These are phyloP conservation scores for Trichoderma lentiforme DNA, from an alignment of 2,329 filamentous ascomycete genomes.

Conservation along the genomic window DNA sequence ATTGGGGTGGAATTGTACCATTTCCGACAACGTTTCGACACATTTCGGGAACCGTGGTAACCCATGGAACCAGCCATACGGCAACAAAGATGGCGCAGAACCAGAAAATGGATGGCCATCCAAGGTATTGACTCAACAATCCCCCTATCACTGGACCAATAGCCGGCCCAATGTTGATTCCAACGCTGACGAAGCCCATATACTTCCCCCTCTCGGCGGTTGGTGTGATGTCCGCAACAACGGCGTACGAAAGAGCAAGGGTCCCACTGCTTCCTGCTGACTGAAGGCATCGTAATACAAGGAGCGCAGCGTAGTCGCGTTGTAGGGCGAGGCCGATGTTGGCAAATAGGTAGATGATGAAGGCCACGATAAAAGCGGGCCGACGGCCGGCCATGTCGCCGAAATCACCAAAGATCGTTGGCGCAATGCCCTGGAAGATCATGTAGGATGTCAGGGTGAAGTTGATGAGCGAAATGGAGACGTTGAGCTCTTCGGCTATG, in stretches of 20 bases:
- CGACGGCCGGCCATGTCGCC: slow-evolving; percentile 58
- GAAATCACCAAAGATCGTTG: slow-evolving; percentile 59
- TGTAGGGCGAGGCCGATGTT: slow-evolving; percentile 60
- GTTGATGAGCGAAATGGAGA: slow-evolving; percentile 43
- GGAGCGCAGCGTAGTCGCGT: slow-evolving; percentile 53
- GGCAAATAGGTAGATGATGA: slow-evolving; percentile 55
- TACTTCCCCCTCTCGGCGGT: slow-evolving; percentile 69
- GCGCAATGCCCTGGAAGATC: slow-evolving; percentile 61
- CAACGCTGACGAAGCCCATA: slow-evolving; percentile 63
- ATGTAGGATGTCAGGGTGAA: slow-evolving; percentile 58
- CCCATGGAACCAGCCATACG: slow-evolving; percentile 51
- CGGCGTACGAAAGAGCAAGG: slow-evolving; percentile 66
- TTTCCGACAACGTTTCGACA: slow-evolving; percentile 59
- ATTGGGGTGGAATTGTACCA: slow-evolving; percentile 56
- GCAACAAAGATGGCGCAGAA: slow-evolving; percentile 57
- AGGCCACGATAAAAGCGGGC: slow-evolving; percentile 58
- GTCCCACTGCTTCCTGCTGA: slow-evolving; percentile 64
- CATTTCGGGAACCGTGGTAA: slow-evolving; percentile 57
- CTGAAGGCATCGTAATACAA: slow-evolving; percentile 61
- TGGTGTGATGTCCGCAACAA: slow-evolving; percentile 69
- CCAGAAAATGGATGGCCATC: slow-evolving; percentile 69
- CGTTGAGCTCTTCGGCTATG: slow-evolving; percentile 38
- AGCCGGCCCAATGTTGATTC: slow-evolving; percentile 53
- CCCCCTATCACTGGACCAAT: slow-evolving; percentile 63
- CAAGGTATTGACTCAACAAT: slow-evolving; percentile 58